Evolutionary conservation across 768 basidiomycete species (phyloP).

Genomic region (Nidularia sp.): DNA sequence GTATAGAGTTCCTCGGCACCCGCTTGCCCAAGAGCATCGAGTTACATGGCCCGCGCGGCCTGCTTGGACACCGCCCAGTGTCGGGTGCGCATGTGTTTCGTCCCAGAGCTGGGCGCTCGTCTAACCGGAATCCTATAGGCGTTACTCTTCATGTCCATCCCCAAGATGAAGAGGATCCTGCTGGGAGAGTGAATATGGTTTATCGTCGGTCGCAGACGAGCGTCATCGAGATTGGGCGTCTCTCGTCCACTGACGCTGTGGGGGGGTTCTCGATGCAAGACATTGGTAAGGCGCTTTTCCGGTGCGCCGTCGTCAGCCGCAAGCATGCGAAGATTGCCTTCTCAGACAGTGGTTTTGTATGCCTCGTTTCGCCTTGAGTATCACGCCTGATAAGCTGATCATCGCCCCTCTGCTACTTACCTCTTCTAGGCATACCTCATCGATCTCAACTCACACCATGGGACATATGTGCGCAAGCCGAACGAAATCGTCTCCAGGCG

Average conservation of each 20-base stretch:
- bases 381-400: not conserved
- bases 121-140: too few species aligned
- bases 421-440: slow-evolving; percentile 59
- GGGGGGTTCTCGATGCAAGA: slow-evolving; percentile 33
- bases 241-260: slow-evolving; percentile 45
- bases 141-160: too few species aligned
- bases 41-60: too few species aligned
- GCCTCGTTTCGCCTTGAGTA: slow-evolving; percentile 11
- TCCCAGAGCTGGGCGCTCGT: too few species aligned
- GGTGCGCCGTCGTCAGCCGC: slow-evolving; percentile 77
- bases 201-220: slow-evolving; percentile 37
- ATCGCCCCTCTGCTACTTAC: slow-evolving; percentile 8
- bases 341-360: slow-evolving; percentile 66
- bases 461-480: slow-evolving; percentile 59
- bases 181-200: not conserved
- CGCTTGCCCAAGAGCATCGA: too few species aligned
- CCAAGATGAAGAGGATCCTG: too few species aligned
- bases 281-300: slow-evolving; percentile 54
- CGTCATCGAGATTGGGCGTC: slow-evolving; percentile 65
- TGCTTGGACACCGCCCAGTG: too few species aligned
- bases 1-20: too few species aligned
- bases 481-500: slow-evolving; percentile 44
- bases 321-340: slow-evolving; percentile 76
- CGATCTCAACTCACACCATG: slow-evolving; percentile 74
- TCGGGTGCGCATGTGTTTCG: too few species aligned